Evolutionary conservation across 2,329 filamentous ascomycete species (phyloP), one percentile per base, ranked within the genome.

Genomic region (Verticillium nonalfalfae): DNA sequence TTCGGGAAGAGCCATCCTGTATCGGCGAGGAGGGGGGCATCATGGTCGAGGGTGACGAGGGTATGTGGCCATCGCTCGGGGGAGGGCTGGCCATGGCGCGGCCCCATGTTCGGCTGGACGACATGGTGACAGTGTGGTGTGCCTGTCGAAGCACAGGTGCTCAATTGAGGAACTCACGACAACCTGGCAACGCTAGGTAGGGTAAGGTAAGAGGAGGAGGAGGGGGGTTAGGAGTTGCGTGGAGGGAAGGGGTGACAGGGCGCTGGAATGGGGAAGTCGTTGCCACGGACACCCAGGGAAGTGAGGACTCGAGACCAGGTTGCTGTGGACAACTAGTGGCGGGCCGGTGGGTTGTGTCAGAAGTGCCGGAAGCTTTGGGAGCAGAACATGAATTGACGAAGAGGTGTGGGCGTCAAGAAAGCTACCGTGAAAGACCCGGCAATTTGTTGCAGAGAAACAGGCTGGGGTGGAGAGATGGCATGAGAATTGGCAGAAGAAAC

Each of bases 1-100:
- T 39, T 63, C 61, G 13, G 68, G 71, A 1, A 69, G 73, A 11
- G 72, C 15, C 35, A 15, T 39, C 18, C 35, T 39, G 33, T 18
- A 39, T 13, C 14, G 56, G 35, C 72, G 15, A 68, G 64, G 57
- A 70, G 61, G 38, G 68, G 1, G 33, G 54, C 54, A 56, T 56
- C 54, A 35, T 56, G 54, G 33, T 35, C 15, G 54, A 14, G 31
- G 62, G 68, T 62, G 58, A 66, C 60, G 59, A 60, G 9, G 63
- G 62, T 56, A 64, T n/a, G 36, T 63, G 56, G 39, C 63, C 64
- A 59, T 66, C 64, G 52, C 64, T 66, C 38, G 64, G 64, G 36
- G 64, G 64, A 58, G 64, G 64, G 26, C 64, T 66, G 40, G 63
- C 63, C 62, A 65, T 64, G 62, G 62, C 62, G 56, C n/a, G 45